Evolutionary conservation across 805 yeast species (phyloP).

Genomic region (Ogataea zsoltii): DNA sequence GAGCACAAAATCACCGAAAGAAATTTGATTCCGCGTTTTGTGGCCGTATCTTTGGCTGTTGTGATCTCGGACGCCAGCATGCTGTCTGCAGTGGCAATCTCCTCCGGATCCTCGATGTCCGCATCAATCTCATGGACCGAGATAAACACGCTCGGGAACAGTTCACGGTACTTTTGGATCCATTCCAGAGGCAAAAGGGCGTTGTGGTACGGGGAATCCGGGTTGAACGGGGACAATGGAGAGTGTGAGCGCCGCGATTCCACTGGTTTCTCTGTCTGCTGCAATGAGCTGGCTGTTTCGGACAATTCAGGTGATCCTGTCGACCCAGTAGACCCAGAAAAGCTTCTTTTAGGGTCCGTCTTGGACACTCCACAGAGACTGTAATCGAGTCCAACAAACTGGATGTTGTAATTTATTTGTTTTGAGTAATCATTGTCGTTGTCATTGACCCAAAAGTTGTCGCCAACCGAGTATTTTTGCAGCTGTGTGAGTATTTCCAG

Average conservation of each 20-base stretch:
- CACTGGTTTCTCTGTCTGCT: background rate
- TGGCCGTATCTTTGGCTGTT: constrained; percentile 34
- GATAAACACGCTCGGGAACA: constrained; percentile 49
- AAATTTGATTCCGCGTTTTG: constrained; percentile 33
- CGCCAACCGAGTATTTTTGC: constrained; percentile 29
- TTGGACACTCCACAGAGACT: background rate
- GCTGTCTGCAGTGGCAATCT: constrained; percentile 29
- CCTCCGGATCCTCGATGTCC: constrained; percentile 29
- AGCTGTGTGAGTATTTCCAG: constrained; percentile 34
- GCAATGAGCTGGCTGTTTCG: background rate
- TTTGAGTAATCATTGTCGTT: constrained; percentile 17
- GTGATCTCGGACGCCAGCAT: constrained; percentile 40
- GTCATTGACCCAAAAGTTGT: constrained; percentile 21
- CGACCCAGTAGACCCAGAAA: background rate
- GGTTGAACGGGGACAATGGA: constrained; percentile 45
- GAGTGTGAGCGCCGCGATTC: constrained; percentile 19
- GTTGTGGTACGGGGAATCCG: constrained; percentile 41
- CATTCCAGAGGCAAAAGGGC: constrained; percentile 48
- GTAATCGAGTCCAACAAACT: constrained; percentile 31
- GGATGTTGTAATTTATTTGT: constrained; percentile 31
- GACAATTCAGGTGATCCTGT: background rate
- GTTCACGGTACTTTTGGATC: constrained; percentile 52
- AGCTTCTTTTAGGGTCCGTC: background rate
- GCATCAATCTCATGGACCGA: constrained; percentile 42
- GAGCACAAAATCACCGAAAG: constrained; percentile 38